Evolutionary conservation across 371 early-diverging fungal species (phyloP).

Genomic region (Rhizopus stolonifer): DNA sequence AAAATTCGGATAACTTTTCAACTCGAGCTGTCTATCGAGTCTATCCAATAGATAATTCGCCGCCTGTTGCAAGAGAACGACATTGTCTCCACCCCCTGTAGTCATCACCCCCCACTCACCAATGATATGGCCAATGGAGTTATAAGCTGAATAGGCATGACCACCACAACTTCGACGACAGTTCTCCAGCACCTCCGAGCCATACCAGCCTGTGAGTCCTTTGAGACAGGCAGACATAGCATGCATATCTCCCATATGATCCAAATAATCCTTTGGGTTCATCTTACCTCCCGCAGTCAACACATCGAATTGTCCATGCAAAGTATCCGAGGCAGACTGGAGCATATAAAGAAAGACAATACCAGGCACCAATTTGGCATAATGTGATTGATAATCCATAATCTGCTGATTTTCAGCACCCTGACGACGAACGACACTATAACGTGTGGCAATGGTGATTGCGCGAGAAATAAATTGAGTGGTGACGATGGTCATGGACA

Average conservation of each 20-base stretch:
- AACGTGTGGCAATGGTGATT: slow-evolving; percentile 66
- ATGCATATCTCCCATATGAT: slow-evolving; percentile 63
- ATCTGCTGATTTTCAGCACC: slow-evolving; percentile 67
- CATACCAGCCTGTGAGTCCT: slow-evolving; percentile 57
- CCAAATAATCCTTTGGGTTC: slow-evolving; percentile 47
- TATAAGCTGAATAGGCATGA: slow-evolving; percentile 68
- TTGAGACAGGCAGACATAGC: slow-evolving; percentile 60
- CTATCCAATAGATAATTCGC: slow-evolving; percentile 32
- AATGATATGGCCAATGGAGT: slow-evolving; percentile 61
- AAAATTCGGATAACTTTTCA: slow-evolving; percentile 27
- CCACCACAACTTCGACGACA: slow-evolving; percentile 63
- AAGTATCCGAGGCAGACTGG: slow-evolving; percentile 12
- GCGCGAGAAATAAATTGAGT: slow-evolving; percentile 49
- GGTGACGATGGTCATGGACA: slow-evolving; percentile 45
- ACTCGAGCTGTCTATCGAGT: slow-evolving; percentile 28
- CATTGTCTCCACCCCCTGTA: slow-evolving; percentile 75
- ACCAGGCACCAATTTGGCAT: slow-evolving; percentile 57
- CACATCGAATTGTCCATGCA: slow-evolving; percentile 31
- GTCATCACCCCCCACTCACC: slow-evolving; percentile 71
- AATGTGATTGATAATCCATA: slow-evolving; percentile 69
- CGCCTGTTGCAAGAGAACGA: slow-evolving; percentile 64
- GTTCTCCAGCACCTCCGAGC: slow-evolving; percentile 58
- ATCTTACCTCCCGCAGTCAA: slow-evolving; percentile 43
- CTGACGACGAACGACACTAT: slow-evolving; percentile 68
- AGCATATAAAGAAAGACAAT: slow-evolving; percentile 61